Evolutionary conservation across 2,329 filamentous ascomycete species (phyloP), one percentile per base, ranked within the genome.

Genomic region (Coniella lustricola): DNA sequence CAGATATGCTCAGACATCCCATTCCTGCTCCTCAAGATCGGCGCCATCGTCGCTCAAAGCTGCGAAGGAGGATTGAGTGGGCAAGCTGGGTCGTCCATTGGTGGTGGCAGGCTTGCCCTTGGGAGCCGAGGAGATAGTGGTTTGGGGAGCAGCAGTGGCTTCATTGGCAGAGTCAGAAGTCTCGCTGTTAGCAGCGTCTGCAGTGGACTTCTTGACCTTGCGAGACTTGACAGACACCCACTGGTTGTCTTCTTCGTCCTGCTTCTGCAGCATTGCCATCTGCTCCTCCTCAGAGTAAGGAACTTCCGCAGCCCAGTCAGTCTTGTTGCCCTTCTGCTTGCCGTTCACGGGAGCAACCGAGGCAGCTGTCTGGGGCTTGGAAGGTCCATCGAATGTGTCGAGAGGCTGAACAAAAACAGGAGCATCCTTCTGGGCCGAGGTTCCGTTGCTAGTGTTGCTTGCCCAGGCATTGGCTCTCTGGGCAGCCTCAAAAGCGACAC

Each of bases 241-340:
- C 16, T 65, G 62, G 18, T 64, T 64, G 38, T 72, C 69, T 55
- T 80, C 73, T 41, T 75, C 71, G 37, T 71, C 68, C 55, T 80
- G 73, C 43, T 75, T 71, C 57, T 74, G 74, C 48, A 80, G 68
- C 61, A 76, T 67, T 65, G 81, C 72, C 56, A 82, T 67, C 66
- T 82, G 79, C 64, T 82, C 76, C 62, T 83, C 79, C 62, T 82
- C 78, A 0, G 79, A 81, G 3, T 76, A 76, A 1, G 79, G 65
- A 9, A 72, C 68, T 4, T 74, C 67, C 22, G 73, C 67, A 2
- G 40, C 37, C 74, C 75, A 79, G 52, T 64, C 68, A 36, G 68
- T 67, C 31, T 63, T 60, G 53, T 67, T 63, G 18, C 60, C 55
- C 16, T 63, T 55, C 49, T 66, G 43, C 43, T 50, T 64, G 42